Evolutionary conservation across 441 rosid genomes (phyloP), one percentile per base, ranked within the genome.

Genomic region (Gossypium gossypioides): DNA sequence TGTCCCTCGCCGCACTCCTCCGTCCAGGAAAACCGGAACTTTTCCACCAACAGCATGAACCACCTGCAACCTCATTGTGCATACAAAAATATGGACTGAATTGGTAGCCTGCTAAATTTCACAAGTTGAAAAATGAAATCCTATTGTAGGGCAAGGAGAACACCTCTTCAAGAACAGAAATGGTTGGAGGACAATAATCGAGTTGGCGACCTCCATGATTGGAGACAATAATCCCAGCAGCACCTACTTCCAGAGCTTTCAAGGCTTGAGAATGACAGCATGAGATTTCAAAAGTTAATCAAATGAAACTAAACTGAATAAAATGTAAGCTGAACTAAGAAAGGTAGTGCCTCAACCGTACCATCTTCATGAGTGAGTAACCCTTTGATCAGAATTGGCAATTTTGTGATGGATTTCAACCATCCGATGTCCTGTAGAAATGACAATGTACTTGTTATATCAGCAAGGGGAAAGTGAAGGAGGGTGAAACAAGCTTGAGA

Each of bases 341-440:
- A 24, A 48, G 46, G 24, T 25, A 32, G 40, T 8, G 58, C 71
- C 58, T 27, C 16, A 58, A 57, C 37, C 81, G 79, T 86, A 89
- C 96, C 95, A 44, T 91, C 97, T 86, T 91, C 97, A 18, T 73
- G 75, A 18, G 96, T 88, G 78, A 93, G 95, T 42, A 89, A 51
- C 4, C 96, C 98, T 81, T 91, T 93, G 72, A 93, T 55, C 69
- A 93, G 80, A 73, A 93, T 83, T 0, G 96, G 98, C 84, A 93
- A 86, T 56, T 76, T 83, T 64, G 97, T 87, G 27, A 87, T 82
- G 44, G 96, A 91, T 80, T 78, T 86, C 74, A 93, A 81, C 96
- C 98, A 91, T 62, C 68, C 84, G 5, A 91, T 66, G 76, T 93
- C 96, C 97, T 93, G 83, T 71, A 63, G 63, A 73, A 61, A 50